These are phyloP conservation scores for Oehlia diaphana DNA, from an alignment of 192 early-diverging fungal genomes.

Conservation along the genomic window DNA sequence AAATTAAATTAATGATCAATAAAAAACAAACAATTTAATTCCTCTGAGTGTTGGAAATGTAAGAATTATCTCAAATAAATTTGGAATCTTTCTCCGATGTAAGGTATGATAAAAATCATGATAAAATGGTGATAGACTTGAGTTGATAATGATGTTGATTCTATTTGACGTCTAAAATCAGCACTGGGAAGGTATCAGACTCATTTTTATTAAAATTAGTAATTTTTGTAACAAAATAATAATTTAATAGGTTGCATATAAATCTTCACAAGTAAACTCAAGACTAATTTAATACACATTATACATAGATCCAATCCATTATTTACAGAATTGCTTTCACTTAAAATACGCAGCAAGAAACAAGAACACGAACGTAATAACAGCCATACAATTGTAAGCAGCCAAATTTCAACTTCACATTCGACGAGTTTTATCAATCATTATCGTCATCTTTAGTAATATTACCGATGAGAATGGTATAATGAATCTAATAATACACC, in stretches of 20 bases:
- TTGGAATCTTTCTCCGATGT: slow-evolving; percentile 20
- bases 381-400: background rate
- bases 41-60: slow-evolving; percentile 17
- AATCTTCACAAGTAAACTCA: no score
- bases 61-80: slow-evolving; percentile 5
- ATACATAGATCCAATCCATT: slow-evolving; percentile 21
- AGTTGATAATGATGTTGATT: no score
- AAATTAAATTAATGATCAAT: no score
- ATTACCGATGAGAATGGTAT: background rate
- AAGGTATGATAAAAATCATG: slow-evolving; percentile 27
- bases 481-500: background rate
- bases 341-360: slow-evolving; percentile 9
- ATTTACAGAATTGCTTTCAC: slow-evolving; percentile 33
- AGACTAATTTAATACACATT: no score
- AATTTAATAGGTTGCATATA: no score
- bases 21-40: no score
- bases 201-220: no score
- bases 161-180: no score
- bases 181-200: no score
- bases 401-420: background rate
- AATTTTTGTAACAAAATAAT: no score
- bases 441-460: background rate
- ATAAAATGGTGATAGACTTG: background rate
- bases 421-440: background rate
- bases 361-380: background rate